Conservation (phyloP, 768 basidiomycete species). For the Hydnomerulius pinastri region DNA sequence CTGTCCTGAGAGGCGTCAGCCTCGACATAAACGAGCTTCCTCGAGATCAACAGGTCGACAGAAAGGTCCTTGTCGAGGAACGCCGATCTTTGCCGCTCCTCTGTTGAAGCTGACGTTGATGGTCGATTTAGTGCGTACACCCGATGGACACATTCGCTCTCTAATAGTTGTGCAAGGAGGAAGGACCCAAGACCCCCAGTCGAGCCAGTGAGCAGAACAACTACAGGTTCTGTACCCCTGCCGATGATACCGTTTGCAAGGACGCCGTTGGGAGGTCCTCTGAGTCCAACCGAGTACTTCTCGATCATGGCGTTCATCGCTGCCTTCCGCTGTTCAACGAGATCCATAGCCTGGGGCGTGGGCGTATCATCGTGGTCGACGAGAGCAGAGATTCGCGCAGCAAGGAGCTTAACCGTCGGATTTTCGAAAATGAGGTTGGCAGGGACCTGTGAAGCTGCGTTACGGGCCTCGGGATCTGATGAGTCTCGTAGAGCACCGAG, state of each 20-base stretch:
- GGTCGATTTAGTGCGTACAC: slow-evolving; percentile 39
- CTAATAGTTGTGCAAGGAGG: slow-evolving; percentile 33
- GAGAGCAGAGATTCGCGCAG: slow-evolving; percentile 9
- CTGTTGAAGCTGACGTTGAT: slow-evolving; percentile 8
- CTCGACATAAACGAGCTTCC: slow-evolving; percentile 40
- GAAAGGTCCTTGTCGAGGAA: slow-evolving; percentile 41
- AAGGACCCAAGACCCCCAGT: slow-evolving; percentile 46
- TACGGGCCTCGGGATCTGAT: slow-evolving; percentile 19
- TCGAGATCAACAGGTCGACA: slow-evolving; percentile 26
- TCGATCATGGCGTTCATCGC: slow-evolving; percentile 39
- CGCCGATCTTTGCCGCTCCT: slow-evolving; percentile 31
- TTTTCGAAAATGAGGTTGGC: slow-evolving; percentile 37
- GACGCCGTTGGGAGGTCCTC: slow-evolving; percentile 11
- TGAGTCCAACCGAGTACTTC: slow-evolving; percentile 34
- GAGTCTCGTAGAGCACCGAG: slow-evolving; percentile 26
- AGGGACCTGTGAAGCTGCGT: slow-evolving; percentile 23
- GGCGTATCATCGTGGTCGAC: neutral
- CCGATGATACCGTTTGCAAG: slow-evolving; percentile 9
- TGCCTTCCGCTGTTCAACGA: slow-evolving; percentile 1
- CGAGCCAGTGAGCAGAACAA: slow-evolving; percentile 38
- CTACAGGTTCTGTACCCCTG: neutral
- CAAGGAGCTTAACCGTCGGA: slow-evolving; percentile 34
- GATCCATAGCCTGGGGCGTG: neutral
- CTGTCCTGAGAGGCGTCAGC: slow-evolving; percentile 32
- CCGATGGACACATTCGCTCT: slow-evolving; percentile 21